phyloP scores from a whole-genome alignment of 441 rosid species.

The Euphorbia celastroides region DNA sequence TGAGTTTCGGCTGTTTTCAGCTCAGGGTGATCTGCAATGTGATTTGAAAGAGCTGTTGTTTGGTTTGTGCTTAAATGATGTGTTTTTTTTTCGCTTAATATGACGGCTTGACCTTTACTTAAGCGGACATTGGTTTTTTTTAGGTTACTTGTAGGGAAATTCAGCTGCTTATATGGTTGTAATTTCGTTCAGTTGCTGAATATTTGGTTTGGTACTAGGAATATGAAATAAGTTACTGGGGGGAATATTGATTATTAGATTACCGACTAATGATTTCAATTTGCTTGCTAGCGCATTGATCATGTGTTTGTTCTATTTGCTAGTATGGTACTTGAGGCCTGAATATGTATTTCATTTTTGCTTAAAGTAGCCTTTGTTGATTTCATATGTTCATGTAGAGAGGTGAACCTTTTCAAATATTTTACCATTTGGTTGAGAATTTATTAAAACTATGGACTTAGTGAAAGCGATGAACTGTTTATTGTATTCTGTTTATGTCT shows the following conservation, averaged over 20 bases:
- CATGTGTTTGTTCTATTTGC: background rate
- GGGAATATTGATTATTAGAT: background rate
- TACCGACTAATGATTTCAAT: background rate
- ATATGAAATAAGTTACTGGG: background rate
- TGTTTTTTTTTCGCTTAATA: background rate
- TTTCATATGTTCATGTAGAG: background rate
- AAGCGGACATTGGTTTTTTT: too few relatives aligned
- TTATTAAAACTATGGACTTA: conserved; percentile 4
- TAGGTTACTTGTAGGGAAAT: too few relatives aligned
- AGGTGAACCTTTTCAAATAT: background rate
- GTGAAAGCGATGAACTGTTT: conserved; percentile 17
- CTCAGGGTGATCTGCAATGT: conserved; percentile 11
- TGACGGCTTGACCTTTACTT: too few relatives aligned
- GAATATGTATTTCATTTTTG: background rate
- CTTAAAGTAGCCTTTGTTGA: background rate
- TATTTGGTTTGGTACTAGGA: background rate
- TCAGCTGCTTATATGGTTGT: background rate
- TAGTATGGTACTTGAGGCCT: background rate
- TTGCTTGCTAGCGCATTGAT: background rate
- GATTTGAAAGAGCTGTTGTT: background rate
- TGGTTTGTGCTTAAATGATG: background rate
- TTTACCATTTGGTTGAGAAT: conserved; percentile 11
- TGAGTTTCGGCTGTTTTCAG: conserved; percentile 5
- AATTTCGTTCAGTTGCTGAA: background rate
- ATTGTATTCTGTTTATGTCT: conserved; percentile 11